Base-by-base conservation (phyloP, 1,139 yeast genomes). In the Yamadazyma sp. region DNA sequence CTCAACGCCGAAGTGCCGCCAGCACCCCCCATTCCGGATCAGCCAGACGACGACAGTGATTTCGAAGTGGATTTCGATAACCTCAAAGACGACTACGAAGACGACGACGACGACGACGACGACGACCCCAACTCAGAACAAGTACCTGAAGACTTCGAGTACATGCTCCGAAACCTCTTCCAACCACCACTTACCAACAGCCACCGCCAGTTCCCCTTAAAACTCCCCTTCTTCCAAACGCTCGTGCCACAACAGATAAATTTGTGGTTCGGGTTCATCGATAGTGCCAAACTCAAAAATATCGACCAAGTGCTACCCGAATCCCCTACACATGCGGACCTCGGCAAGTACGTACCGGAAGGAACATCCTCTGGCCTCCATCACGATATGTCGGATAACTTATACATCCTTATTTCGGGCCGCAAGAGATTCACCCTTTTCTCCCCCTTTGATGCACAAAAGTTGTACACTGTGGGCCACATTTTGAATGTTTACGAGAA, bases 341-440 rank as follows among this genome's bases (percentile, higher is more conserved):
- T 80, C 2, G 86, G 84, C 0, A 73, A 75, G 46, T 62, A 62
- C 17, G 57, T 81, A 2, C 81, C 85, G 1, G 59, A 58, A 1
- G 85, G 84, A 1, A 67, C 81, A 0, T 81, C 88, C 0, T 81
- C 89, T 0, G 92, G 92, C 0, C 61, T 84, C n/a, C 92, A 84
- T 51, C 92, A 84, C 55, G 92, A 84, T 54, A 89, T 83, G 58
- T 86, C 91, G 1, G 89, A 83, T 54, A 84, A 84, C 51, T 61
- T 83, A 30, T 84, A 84, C 55, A 64, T 83, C 2, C 72, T 84
- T 1, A 55, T 79, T 1, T 62, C 71, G 22, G 92, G 91, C 0
- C 54, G 55, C n/a, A 84, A 84, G 51, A 56, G 88, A 44, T 83
- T 84, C 55, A 82, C 89, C 0, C 49, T 84, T 3, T 81, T 71